Evolutionary conservation across 805 yeast species (phyloP).

Genomic region (Teunomyces stri): DNA sequence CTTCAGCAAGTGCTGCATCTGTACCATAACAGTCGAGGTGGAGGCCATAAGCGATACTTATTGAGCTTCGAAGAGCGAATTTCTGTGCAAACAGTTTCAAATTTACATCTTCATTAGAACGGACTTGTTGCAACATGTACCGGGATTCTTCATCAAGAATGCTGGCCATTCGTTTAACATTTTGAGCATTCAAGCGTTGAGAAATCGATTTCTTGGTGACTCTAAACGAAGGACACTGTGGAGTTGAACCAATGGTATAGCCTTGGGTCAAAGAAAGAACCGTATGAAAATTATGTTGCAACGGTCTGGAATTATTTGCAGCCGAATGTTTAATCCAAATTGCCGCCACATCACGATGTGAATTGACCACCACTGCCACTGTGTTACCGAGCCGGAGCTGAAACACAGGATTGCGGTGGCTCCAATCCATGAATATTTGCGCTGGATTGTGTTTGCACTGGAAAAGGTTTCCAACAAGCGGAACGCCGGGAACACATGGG

Average conservation of each 20-base stretch:
- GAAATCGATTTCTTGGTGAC: slow-evolving; percentile 49
- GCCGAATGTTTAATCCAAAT: slow-evolving; percentile 50
- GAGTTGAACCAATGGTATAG: slow-evolving; percentile 65
- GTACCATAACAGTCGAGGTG: slow-evolving; percentile 39
- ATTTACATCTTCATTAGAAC: slow-evolving; percentile 32
- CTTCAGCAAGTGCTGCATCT: slow-evolving; percentile 42
- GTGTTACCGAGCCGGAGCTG: slow-evolving; percentile 62
- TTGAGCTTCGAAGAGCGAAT: slow-evolving; percentile 50
- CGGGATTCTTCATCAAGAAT: slow-evolving; percentile 40
- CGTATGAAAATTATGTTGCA: slow-evolving; percentile 63
- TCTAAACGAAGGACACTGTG: slow-evolving; percentile 48
- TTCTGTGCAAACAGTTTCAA: slow-evolving; percentile 44
- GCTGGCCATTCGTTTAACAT: slow-evolving; percentile 26
- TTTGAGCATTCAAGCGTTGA: slow-evolving; percentile 38
- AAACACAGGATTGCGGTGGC: slow-evolving; percentile 47
- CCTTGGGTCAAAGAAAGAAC: slow-evolving; percentile 55
- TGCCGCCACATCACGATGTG: slow-evolving; percentile 50
- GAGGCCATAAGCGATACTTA: slow-evolving; percentile 53
- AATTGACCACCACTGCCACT: slow-evolving; percentile 64
- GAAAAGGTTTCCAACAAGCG: slow-evolving; percentile 51
- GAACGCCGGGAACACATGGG: slow-evolving; percentile 45
- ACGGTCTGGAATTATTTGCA: slow-evolving; percentile 66
- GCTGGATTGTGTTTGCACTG: slow-evolving; percentile 52
- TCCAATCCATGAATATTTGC: slow-evolving; percentile 44
- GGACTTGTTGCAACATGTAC: slow-evolving; percentile 18